A percentile compares a stretch with the other conserved stretches of the same genome.
These are phyloP conservation scores for Boletus hoseneyae DNA, from an alignment of 1,284 basidiomycete species.

Conservation along the genomic window DNA sequence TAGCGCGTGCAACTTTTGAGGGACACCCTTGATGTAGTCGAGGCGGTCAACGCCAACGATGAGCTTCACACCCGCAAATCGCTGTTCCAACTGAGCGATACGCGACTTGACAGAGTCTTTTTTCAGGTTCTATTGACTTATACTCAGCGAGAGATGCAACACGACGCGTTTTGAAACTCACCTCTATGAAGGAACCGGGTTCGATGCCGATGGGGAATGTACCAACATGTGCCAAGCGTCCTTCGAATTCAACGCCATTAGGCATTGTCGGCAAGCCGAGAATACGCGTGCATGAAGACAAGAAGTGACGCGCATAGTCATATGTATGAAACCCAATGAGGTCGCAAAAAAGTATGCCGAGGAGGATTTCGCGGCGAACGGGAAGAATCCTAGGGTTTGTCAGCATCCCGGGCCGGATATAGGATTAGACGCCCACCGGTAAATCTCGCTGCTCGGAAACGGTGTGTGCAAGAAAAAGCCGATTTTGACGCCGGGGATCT, in stretches of 20 bases:
- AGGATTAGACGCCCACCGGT: slow-evolving; percentile 61
- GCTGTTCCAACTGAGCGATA: slow-evolving; percentile 78
- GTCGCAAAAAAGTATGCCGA: slow-evolving; percentile 95
- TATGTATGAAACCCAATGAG: slow-evolving; percentile 99
- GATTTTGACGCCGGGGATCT: slow-evolving; percentile 75
- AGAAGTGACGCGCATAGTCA: slow-evolving; percentile 98
- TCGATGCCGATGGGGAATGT: slow-evolving; percentile 99
- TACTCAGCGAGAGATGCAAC: slow-evolving; percentile 3
- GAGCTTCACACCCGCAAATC: slow-evolving; percentile 94
- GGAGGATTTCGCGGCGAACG: slow-evolving; percentile 93
- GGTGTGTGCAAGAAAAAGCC: slow-evolving; percentile 99
- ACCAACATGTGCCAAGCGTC: slow-evolving; percentile 93
- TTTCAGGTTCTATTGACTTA: slow-evolving; percentile 59
- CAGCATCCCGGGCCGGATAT: slow-evolving; percentile 9
- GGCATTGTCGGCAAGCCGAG: slow-evolving; percentile 96
- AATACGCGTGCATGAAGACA: slow-evolving; percentile 97
- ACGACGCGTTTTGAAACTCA: slow-evolving; percentile 24
- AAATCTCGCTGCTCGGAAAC: slow-evolving; percentile 97
- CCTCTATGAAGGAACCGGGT: slow-evolving; percentile 86
- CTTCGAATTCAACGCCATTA: slow-evolving; percentile 95
- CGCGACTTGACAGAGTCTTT: slow-evolving; percentile 78
- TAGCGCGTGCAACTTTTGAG: slow-evolving; percentile 95
- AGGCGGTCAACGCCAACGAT: slow-evolving; percentile 98
- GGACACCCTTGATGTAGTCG: slow-evolving; percentile 99
- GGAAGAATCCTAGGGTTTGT: slow-evolving; percentile 75